These are phyloP conservation scores for Avena sativa DNA, from an alignment of 176 grass and related monocot species.

Conservation along the genomic window DNA sequence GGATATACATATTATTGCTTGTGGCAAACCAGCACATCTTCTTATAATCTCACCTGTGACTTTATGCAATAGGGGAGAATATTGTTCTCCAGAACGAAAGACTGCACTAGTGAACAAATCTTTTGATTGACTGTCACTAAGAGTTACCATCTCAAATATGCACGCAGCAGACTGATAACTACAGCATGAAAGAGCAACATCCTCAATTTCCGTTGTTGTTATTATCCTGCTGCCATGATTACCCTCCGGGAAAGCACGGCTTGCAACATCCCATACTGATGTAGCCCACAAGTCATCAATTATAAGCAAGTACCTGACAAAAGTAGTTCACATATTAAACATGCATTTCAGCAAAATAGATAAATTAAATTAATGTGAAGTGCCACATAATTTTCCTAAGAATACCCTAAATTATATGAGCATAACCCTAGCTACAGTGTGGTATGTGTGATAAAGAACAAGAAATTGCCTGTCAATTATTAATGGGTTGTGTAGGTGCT, in stretches of 20 bases:
- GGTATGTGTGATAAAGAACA: too few relatives aligned
- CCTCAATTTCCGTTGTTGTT: neutral
- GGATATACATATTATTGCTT: neutral
- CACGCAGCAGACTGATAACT: neutral
- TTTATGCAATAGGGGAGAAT: neutral
- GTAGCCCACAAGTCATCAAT: slow-evolving; percentile 20
- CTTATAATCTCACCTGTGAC: neutral
- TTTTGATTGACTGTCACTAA: neutral
- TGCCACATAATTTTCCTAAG: too few relatives aligned
- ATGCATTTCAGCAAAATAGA: neutral
- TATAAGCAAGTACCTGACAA: slow-evolving; percentile 7
- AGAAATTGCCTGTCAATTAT: too few relatives aligned
- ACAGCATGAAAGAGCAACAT: neutral
- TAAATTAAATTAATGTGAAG: neutral
- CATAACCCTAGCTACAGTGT: too few relatives aligned
- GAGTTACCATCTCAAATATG: slow-evolving; percentile 1
- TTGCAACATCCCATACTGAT: slow-evolving; percentile 16
- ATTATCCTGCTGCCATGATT: neutral
- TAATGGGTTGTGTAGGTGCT: too few relatives aligned
- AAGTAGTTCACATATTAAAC: too few relatives aligned
- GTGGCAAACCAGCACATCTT: slow-evolving; percentile 10
- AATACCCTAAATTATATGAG: too few relatives aligned
- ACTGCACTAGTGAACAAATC: neutral
- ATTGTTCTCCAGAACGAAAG: neutral
- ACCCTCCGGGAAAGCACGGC: slow-evolving; percentile 23